A percentile compares a stretch with the other conserved stretches of the same genome.
phyloP scores from a whole-genome alignment of 2,329 filamentous ascomycete genomes.

The Teratosphaeria gauchensis region DNA sequence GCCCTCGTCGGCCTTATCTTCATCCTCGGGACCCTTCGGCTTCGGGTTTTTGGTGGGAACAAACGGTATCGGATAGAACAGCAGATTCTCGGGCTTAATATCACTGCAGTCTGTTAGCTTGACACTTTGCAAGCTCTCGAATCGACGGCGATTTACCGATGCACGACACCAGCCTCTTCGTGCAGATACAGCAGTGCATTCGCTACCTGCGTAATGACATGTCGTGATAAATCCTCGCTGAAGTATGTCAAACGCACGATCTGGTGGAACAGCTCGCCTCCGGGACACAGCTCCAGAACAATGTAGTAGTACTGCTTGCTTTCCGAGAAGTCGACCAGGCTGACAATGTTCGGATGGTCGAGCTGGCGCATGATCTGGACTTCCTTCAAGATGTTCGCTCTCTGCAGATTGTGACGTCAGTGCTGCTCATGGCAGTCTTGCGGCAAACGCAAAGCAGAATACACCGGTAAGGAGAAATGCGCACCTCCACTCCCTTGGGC shows the following conservation, averaged over 20 bases:
- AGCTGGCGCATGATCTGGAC: slow-evolving; percentile 97
- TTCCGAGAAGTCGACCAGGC: slow-evolving; percentile 86
- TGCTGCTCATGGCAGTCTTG: slow-evolving; percentile 4
- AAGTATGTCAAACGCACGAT: slow-evolving; percentile 98
- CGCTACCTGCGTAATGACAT: slow-evolving; percentile 93
- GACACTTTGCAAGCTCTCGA: background rate
- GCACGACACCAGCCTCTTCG: slow-evolving; percentile 88
- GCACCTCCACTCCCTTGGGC: slow-evolving; percentile 96
- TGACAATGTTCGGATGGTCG: slow-evolving; percentile 92
- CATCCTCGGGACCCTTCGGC: slow-evolving; percentile 75
- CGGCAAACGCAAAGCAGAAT: background rate
- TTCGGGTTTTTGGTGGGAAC: slow-evolving; percentile 71
- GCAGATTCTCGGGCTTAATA: slow-evolving; percentile 95
- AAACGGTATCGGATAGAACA: slow-evolving; percentile 81
- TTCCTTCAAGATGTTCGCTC: slow-evolving; percentile 96
- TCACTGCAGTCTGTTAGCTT: slow-evolving; percentile 52
- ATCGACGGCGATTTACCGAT: slow-evolving; percentile 57
- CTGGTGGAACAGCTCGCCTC: slow-evolving; percentile 95
- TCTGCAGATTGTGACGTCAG: slow-evolving; percentile 48
- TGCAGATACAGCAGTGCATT: slow-evolving; percentile 88
- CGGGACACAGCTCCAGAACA: slow-evolving; percentile 85
- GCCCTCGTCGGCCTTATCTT: slow-evolving; percentile 94
- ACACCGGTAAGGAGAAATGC: slow-evolving; percentile 26
- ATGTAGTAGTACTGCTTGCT: slow-evolving; percentile 96
- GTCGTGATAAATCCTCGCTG: slow-evolving; percentile 86